phyloP scores from a whole-genome alignment of 495 filamentous ascomycete species.

The Aspergillus heteromorphus region DNA sequence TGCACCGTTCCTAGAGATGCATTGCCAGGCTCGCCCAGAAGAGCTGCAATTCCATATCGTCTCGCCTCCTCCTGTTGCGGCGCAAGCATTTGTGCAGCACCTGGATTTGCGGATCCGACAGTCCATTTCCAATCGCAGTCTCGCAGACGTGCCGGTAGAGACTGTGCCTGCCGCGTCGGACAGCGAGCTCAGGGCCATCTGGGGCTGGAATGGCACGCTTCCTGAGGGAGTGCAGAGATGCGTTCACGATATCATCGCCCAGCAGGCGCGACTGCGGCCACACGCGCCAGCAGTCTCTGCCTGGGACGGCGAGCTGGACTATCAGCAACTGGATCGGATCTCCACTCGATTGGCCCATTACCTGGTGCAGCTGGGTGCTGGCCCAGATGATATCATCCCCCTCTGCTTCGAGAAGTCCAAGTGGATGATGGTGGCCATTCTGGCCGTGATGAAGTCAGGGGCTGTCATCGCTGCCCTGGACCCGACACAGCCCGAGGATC shows the following conservation, averaged over 20 bases:
- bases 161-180: too few relatives aligned
- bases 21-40: too few relatives aligned
- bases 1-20: too few relatives aligned
- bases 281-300: constrained; percentile 25
- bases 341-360: constrained; percentile 31
- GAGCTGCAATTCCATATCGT: too few relatives aligned
- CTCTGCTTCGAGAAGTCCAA: constrained; percentile 54
- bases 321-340: constrained; percentile 35
- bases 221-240: too few relatives aligned
- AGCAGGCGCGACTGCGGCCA: background rate
- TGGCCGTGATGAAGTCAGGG: constrained; percentile 56
- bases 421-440: constrained; percentile 48
- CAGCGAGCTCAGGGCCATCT: too few relatives aligned
- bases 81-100: too few relatives aligned
- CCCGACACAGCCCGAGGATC: constrained; percentile 48
- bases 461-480: constrained; percentile 56
- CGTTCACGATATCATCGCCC: constrained; percentile 7
- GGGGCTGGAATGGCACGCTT: too few relatives aligned
- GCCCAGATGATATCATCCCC: constrained; percentile 42
- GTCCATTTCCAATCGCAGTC: too few relatives aligned
- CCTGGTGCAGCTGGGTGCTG: constrained; percentile 38
- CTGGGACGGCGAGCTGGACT: constrained; percentile 47
- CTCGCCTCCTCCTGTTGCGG: too few relatives aligned
- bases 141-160: too few relatives aligned
- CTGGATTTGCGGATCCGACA: too few relatives aligned